Evolutionary conservation across 768 basidiomycete species (phyloP).

Genomic region (Collybiopsis confluens): DNA sequence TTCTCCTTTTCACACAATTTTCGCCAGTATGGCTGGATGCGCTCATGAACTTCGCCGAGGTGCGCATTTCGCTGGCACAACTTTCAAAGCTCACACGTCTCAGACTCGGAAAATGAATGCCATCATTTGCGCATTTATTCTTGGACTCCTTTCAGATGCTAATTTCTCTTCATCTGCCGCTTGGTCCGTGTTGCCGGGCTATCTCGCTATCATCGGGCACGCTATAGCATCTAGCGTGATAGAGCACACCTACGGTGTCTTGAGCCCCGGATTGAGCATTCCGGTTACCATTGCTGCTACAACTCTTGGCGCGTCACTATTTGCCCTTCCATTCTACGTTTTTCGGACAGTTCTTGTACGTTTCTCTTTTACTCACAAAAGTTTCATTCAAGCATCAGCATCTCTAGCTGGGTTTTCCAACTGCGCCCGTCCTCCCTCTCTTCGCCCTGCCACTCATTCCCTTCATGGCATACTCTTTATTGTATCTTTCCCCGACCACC

Average conservation of each 20-base stretch:
- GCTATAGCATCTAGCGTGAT: conserved; percentile 56
- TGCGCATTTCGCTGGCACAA: conserved; percentile 22
- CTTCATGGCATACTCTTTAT: conserved; percentile 53
- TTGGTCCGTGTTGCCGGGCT: conserved; percentile 53
- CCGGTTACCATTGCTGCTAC: conserved; percentile 53
- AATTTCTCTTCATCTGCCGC: conserved; percentile 34
- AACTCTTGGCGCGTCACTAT: conserved; percentile 57
- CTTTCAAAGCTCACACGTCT: neutral
- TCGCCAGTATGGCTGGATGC: conserved; percentile 63
- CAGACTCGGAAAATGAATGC: conserved; percentile 3
- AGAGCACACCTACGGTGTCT: conserved; percentile 55
- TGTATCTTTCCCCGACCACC: conserved; percentile 57
- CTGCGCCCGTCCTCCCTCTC: conserved; percentile 51
- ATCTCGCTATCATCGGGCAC: conserved; percentile 60
- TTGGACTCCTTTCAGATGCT: conserved; percentile 59
- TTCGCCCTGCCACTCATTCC: conserved; percentile 56
- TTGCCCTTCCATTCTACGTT: conserved; percentile 61
- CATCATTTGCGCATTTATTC: conserved; percentile 41
- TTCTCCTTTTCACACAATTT: conserved; percentile 67
- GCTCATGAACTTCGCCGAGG: conserved; percentile 44
- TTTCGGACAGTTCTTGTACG: conserved; percentile 58
- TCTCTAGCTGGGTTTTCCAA: conserved; percentile 44
- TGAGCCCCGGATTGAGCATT: conserved; percentile 55
- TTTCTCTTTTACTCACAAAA: neutral
- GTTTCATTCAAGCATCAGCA: conserved; percentile 6